Evolutionary conservation across 169 alveolate species (phyloP).

Genomic region (Plasmodium coatneyi): DNA sequence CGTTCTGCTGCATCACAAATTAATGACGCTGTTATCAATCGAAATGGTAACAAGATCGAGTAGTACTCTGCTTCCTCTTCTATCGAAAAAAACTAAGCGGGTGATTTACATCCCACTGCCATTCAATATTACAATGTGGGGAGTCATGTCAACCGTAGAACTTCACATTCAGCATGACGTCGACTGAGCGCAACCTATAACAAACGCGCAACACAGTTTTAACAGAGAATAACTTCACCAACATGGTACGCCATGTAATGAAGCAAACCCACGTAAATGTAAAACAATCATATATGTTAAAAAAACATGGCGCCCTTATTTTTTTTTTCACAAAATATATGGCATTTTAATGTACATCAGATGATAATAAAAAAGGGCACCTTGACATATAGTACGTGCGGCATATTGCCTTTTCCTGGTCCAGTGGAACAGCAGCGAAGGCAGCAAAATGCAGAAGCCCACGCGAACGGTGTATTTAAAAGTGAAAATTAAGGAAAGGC

Average conservation of each 20-base stretch:
- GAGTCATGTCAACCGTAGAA: neutral
- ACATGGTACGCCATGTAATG: neutral
- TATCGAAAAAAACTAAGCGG: neutral
- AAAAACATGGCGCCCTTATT: neutral
- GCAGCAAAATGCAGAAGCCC: neutral
- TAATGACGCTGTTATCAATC: neutral
- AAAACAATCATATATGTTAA: neutral
- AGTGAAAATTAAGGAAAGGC: neutral
- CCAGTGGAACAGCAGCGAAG: neutral
- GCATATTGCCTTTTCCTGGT: neutral
- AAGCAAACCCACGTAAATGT: neutral
- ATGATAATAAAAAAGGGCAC: neutral
- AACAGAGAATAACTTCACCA: neutral
- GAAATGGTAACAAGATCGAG: neutral
- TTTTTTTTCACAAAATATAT: neutral
- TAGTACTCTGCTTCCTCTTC: neutral
- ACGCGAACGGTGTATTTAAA: neutral
- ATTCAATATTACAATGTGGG: neutral
- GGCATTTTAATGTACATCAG: neutral
- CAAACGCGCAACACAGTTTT: neutral
- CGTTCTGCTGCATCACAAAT: neutral
- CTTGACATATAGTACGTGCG: neutral
- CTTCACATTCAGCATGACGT: neutral
- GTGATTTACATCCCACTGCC: neutral
- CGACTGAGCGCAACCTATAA: neutral